Evolutionary conservation across 306 rosid genomes (phyloP), one percentile per base, ranked within the genome.

Genomic region (Prunus davidiana): DNA sequence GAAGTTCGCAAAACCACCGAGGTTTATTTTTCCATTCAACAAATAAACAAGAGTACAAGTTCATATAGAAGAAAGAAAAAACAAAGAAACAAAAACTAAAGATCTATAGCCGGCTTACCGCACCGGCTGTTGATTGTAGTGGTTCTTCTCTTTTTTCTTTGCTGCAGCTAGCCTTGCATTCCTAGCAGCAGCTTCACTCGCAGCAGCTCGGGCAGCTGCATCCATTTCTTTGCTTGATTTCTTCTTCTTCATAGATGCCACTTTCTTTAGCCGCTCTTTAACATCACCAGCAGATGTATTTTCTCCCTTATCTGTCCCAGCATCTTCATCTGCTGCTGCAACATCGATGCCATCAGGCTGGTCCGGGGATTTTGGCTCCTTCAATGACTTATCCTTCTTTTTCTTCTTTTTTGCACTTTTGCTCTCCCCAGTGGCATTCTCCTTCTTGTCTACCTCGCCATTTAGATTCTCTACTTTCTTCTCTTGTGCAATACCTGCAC

Each of bases 211-310:
- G 19, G 96, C 96, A 6, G 93, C 90, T 34, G 79, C 90, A 75
- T 88, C 96, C 93, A 91, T 85, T 81, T 91, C 91, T 78, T 85
- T 91, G 84, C 84, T 91, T 20, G 93, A 91, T 58, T 88, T 91
- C 68, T 88, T 91, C 88, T 91, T 91, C 85, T 88, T 91, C 83
- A 85, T 69, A 13, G 93, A 88, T 32, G 90, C 83, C 67, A 88
- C 78, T 77, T 91, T 91, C 88, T 91, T 91, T 20, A 91, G 89
- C 79, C 91, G 82, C 82, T 91, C 96, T 82, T 87, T 91, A n/a
- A 91, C 89, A 82, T 88, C 96, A 63, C 80, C 24, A 2, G 84
- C 47, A 43, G 93, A 74, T 20, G 58, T 8, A 79, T 88, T 91
- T 73, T 88, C 93, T 25, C 69, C 80, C 79, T 88, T 84, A 70